Percentiles rank a stretch among this genome's conserved stretches.
Conservation (phyloP, 768 basidiomycete species). For the Collybia sp. region DNA sequence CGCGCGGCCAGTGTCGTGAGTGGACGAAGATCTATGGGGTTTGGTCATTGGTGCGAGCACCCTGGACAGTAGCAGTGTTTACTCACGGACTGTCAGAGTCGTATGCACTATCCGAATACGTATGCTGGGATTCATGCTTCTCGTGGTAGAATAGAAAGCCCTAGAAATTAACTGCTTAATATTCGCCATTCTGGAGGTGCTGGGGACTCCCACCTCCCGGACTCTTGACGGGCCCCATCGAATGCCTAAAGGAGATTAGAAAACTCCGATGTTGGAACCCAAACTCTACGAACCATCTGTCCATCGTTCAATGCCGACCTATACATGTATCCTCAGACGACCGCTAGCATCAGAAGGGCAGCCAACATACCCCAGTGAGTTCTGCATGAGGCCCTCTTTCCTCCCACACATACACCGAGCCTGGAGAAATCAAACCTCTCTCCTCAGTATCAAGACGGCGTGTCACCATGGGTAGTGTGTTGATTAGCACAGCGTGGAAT, state of each 20-base stretch:
- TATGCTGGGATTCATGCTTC: constrained; percentile 49
- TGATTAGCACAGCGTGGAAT: constrained; percentile 68
- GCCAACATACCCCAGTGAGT: constrained; percentile 56
- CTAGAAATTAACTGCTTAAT: constrained; percentile 26
- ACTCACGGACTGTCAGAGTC: constrained; percentile 23
- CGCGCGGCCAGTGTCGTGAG: constrained; percentile 27
- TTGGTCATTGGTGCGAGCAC: constrained; percentile 1
- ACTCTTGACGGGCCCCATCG: constrained; percentile 82
- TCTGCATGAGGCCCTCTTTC: constrained; percentile 72
- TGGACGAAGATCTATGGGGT: constrained; percentile 17
- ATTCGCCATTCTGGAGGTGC: not conserved
- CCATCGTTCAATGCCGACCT: constrained; percentile 83
- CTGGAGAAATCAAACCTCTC: constrained; percentile 63
- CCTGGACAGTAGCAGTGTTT: not conserved
- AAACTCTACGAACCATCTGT: constrained; percentile 53
- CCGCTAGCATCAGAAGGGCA: not conserved
- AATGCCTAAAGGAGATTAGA: constrained; percentile 31
- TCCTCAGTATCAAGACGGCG: constrained; percentile 75
- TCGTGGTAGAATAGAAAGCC: constrained; percentile 82
- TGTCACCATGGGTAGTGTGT: constrained; percentile 74
- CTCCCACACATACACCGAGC: constrained; percentile 83
- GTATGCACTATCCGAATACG: constrained; percentile 44
- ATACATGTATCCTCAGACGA: constrained; percentile 6
- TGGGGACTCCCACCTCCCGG: constrained; percentile 49
- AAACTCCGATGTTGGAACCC: not conserved